Evolutionary conservation across 2,329 filamentous ascomycete genomes (phyloP).

Genomic region (Hypocrella siamensis): DNA sequence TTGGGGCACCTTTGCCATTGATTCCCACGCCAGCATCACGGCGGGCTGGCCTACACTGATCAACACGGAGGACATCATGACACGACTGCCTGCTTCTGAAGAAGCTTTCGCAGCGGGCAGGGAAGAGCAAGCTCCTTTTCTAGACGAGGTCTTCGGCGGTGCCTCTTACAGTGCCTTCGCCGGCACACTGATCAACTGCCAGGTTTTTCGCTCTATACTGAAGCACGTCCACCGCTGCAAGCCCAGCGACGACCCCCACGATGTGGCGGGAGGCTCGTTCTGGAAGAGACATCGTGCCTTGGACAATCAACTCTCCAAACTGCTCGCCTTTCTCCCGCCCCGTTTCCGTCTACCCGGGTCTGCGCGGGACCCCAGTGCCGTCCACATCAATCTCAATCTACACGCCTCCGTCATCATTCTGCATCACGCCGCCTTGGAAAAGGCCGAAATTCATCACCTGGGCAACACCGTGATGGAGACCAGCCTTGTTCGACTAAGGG

Average conservation of each 20-base stretch:
- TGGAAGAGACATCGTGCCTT: conserved; percentile 76
- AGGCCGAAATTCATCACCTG: conserved; percentile 57
- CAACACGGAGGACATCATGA: conserved; percentile 60
- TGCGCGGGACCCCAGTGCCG: conserved; percentile 52
- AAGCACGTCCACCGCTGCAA: conserved; percentile 63
- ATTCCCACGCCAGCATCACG: conserved; percentile 74
- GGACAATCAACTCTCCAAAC: conserved; percentile 65
- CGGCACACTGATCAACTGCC: conserved; percentile 56
- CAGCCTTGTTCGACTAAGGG: conserved; percentile 58
- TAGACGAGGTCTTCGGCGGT: conserved; percentile 50
- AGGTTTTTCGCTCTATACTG: conserved; percentile 68
- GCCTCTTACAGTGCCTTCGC: conserved; percentile 54
- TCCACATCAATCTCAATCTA: conserved; percentile 77
- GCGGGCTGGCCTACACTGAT: conserved; percentile 82
- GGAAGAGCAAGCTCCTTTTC: conserved; percentile 43
- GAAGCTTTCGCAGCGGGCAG: conserved; percentile 55
- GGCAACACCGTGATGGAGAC: conserved; percentile 48
- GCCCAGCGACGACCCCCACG: conserved; percentile 54
- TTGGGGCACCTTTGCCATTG: conserved; percentile 71
- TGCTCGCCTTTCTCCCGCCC: conserved; percentile 64
- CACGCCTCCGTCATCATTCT: conserved; percentile 80
- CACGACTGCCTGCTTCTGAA: conserved; percentile 66
- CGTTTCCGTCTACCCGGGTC: conserved; percentile 56
- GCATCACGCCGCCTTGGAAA: conserved; percentile 78
- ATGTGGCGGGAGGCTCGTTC: conserved; percentile 60